Percentiles rank a stretch among this genome's conserved stretches.
phyloP scores from a whole-genome alignment of 768 basidiomycete genomes.

The Coprinopsis sp. region DNA sequence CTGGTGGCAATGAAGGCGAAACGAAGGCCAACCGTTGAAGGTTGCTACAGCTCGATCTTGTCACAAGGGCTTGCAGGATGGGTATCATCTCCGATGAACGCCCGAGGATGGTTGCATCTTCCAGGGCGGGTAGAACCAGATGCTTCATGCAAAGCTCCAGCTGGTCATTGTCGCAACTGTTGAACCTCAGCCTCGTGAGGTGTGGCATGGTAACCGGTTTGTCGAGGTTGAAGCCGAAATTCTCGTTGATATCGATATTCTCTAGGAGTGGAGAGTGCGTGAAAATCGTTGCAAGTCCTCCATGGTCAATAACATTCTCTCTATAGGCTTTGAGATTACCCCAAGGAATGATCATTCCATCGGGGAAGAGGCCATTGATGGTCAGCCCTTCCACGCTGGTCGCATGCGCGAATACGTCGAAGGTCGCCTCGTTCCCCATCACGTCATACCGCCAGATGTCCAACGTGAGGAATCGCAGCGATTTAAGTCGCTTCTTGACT shows the following conservation, averaged over 20 bases:
- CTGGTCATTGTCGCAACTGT: slow-evolving; percentile 1
- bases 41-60: slow-evolving; percentile 1
- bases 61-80: neutral
- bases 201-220: slow-evolving; percentile 2
- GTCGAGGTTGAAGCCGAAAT: neutral
- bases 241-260: slow-evolving; percentile 2
- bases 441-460: slow-evolving; percentile 4
- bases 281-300: neutral
- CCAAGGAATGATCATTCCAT: slow-evolving; percentile 2
- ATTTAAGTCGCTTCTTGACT: neutral
- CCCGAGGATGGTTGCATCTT: slow-evolving; percentile 7
- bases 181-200: slow-evolving; percentile 5
- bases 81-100: neutral
- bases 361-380: neutral
- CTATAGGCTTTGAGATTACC: neutral
- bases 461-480: slow-evolving; percentile 1
- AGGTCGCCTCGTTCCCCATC: neutral
- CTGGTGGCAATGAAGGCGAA: slow-evolving; percentile 3
- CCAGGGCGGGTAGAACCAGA: slow-evolving; percentile 6
- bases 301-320: slow-evolving; percentile 1
- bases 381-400: neutral
- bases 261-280: neutral
- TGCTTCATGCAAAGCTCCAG: slow-evolving; percentile 2
- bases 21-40: slow-evolving; percentile 3
- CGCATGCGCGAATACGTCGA: slow-evolving; percentile 1